phyloP scores from a whole-genome alignment of 2,329 filamentous ascomycete species.

The Pseudogymnoascus sp. region DNA sequence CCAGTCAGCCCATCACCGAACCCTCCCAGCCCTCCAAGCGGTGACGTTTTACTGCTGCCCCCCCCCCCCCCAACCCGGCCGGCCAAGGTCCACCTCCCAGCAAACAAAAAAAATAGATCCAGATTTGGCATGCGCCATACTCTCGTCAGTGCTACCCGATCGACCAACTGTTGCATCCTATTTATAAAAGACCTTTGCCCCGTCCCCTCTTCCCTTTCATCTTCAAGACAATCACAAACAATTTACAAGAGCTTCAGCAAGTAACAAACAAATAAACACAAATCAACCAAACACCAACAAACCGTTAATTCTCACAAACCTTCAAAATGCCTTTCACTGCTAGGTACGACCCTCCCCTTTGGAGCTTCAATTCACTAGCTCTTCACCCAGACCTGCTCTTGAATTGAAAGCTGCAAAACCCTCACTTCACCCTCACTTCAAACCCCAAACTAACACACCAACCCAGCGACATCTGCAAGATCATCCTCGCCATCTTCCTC shows the following conservation, averaged over 20 bases:
- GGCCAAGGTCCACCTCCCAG: background rate
- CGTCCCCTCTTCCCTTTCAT: background rate
- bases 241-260: background rate
- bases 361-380: background rate
- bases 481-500: slow-evolving; percentile 81
- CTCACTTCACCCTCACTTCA: too few species aligned
- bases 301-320: background rate
- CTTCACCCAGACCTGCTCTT: background rate
- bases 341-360: background rate
- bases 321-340: background rate
- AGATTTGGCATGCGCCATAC: background rate
- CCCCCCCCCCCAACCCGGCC: too few species aligned
- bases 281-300: background rate
- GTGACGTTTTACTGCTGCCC: background rate
- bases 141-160: background rate
- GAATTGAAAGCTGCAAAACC: background rate
- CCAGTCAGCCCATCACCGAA: background rate
- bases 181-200: background rate
- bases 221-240: background rate
- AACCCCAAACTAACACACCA: background rate
- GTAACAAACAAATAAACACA: background rate
- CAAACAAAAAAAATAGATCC: background rate
- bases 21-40: background rate
- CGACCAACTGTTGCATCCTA: background rate
- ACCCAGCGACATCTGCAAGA: slow-evolving; percentile 64